phyloP scores from a whole-genome alignment of 2,329 filamentous ascomycete genomes.

The Penicillium paneum region DNA sequence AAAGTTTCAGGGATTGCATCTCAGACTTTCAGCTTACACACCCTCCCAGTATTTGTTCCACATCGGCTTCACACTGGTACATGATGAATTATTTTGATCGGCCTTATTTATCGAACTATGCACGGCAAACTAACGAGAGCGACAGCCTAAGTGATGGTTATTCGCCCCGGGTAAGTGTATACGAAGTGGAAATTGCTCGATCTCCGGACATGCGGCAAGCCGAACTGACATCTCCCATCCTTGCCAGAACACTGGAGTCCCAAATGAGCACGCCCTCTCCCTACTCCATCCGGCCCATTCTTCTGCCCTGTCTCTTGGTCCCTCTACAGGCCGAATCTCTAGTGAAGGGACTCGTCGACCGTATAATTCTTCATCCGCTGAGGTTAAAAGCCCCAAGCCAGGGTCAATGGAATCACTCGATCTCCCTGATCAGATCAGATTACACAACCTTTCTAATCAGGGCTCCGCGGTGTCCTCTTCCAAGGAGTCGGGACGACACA shows the following conservation, averaged over 20 bases:
- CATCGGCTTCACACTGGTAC: neutral
- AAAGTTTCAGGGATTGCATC: neutral
- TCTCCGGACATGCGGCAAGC: conserved; percentile 2
- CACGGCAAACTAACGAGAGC: neutral
- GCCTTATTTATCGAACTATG: neutral
- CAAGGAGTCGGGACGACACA: conserved; percentile 1
- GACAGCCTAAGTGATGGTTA: neutral
- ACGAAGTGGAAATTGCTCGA: conserved; percentile 1
- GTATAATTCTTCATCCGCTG: neutral
- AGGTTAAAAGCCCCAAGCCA: neutral
- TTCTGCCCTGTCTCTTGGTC: neutral
- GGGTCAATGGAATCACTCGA: conserved; percentile 1
- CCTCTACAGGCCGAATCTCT: neutral
- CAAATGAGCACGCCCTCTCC: neutral
- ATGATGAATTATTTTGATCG: neutral
- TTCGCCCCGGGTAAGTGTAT: conserved; percentile 1
- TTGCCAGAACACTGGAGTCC: neutral
- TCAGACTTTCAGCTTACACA: conserved; percentile 1
- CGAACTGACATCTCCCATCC: neutral
- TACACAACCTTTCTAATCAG: conserved; percentile 2
- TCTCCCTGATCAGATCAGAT: conserved; percentile 3
- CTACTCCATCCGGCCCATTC: neutral
- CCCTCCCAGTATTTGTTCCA: neutral
- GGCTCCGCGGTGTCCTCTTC: conserved; percentile 6
- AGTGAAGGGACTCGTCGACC: neutral